A percentile compares a stretch with the other conserved stretches of the same genome.
phyloP scores from a whole-genome alignment of 202 grass and related monocot genomes.

The Dendrocalamus latiflorus region DNA sequence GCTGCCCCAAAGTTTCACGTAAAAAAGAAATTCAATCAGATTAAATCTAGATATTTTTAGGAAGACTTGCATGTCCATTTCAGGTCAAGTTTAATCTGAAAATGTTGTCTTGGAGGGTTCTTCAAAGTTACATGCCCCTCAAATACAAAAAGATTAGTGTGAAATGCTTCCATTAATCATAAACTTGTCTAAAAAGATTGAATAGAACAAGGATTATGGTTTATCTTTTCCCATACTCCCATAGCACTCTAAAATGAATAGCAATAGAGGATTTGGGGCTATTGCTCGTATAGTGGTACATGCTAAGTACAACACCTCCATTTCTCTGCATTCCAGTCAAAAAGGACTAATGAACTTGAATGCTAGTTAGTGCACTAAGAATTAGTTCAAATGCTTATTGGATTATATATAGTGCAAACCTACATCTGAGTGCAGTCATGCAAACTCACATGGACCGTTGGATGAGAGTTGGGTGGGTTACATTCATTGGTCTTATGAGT shows the following conservation, averaged over 20 bases:
- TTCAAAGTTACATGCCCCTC: neutral
- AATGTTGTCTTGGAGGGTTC: neutral
- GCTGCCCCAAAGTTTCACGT: neutral
- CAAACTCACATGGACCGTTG: neutral
- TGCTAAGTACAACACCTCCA: neutral
- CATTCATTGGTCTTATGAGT: neutral
- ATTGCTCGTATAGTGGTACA: neutral
- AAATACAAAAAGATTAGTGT: neutral
- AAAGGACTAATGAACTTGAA: neutral
- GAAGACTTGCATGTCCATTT: neutral
- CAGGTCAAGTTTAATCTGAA: neutral
- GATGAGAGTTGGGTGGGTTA: neutral
- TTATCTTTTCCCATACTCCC: neutral
- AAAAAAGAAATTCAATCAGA: neutral
- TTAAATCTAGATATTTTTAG: neutral
- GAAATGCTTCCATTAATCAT: neutral
- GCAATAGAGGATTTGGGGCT: neutral
- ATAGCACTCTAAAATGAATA: neutral
- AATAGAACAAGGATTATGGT: neutral
- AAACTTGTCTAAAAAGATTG: neutral
- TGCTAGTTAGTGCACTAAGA: neutral
- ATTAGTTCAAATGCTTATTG: neutral
- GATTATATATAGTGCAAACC: neutral
- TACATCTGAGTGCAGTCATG: neutral
- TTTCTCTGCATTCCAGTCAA: neutral